Evolutionary conservation across 164 flowering plant species (phyloP).

Genomic region (Santalum album): DNA sequence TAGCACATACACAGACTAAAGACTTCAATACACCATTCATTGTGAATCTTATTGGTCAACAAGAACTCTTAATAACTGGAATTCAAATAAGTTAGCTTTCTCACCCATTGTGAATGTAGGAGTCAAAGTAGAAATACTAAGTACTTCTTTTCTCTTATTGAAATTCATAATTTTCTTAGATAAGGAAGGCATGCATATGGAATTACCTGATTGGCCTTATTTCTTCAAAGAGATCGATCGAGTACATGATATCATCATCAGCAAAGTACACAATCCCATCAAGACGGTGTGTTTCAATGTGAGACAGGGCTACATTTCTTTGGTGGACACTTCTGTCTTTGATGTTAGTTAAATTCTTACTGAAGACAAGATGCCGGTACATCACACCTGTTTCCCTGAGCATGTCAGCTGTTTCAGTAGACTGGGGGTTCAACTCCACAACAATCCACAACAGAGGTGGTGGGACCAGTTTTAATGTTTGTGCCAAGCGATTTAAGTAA

Average conservation of each 20-base stretch:
- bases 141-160: background rate
- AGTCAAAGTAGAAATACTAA: no score
- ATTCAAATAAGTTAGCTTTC: no score
- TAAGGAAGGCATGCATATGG: background rate
- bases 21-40: no score
- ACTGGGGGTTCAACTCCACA: slow-evolving; percentile 70
- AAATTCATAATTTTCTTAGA: background rate
- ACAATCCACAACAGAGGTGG: slow-evolving; percentile 86
- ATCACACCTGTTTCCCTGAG: slow-evolving; percentile 70
- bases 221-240: slow-evolving; percentile 57
- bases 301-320: slow-evolving; percentile 74
- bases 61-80: no score
- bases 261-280: slow-evolving; percentile 92
- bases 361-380: slow-evolving; percentile 82
- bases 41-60: no score
- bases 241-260: slow-evolving; percentile 56
- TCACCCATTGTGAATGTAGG: no score
- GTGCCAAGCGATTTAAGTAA: slow-evolving; percentile 64
- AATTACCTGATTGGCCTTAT: slow-evolving; percentile 71
- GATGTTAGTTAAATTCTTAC: slow-evolving; percentile 42
- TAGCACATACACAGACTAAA: no score
- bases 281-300: slow-evolving; percentile 76
- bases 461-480: slow-evolving; percentile 49
- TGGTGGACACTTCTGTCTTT: slow-evolving; percentile 41
- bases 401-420: slow-evolving; percentile 64